These are phyloP conservation scores for Infundibulicybe gibba DNA, from an alignment of 768 basidiomycete genomes.

Conservation along the genomic window DNA sequence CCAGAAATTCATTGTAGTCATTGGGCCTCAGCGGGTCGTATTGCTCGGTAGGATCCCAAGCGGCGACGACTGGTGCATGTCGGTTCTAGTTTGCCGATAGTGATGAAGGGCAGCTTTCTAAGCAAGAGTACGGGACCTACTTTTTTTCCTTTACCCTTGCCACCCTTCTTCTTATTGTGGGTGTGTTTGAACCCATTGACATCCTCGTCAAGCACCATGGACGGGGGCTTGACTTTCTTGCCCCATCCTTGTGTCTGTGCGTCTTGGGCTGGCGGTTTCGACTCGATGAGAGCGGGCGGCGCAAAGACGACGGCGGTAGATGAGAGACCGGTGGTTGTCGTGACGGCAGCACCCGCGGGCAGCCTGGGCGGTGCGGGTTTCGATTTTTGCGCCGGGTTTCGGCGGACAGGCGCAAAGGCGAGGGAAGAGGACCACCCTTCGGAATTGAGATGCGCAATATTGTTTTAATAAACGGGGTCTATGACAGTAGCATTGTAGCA, in stretches of 20 bases:
- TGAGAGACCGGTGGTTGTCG: conserved; percentile 36
- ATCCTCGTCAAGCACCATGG: conserved; percentile 87
- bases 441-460: conserved; percentile 28
- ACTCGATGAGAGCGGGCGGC: conserved; percentile 55
- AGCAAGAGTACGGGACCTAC: conserved; percentile 24
- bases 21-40: conserved; percentile 86
- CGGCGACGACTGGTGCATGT: conserved; percentile 41
- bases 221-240: conserved; percentile 86
- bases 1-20: conserved; percentile 85
- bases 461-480: conserved; percentile 57
- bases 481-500: conserved; percentile 41
- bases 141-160: conserved; percentile 63
- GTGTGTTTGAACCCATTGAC: conserved; percentile 76
- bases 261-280: conserved; percentile 21
- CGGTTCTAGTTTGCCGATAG: conserved; percentile 45
- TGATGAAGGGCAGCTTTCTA: too few species aligned
- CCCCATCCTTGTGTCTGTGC: conserved; percentile 70
- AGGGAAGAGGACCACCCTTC: conserved; percentile 89
- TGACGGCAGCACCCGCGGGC: conserved; percentile 60
- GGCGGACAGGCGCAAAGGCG: conserved; percentile 82
- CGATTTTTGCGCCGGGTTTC: conserved; percentile 51
- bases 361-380: conserved; percentile 51
- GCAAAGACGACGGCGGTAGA: conserved; percentile 70
- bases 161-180: conserved; percentile 50
- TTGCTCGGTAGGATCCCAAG: conserved; percentile 77